Conservation (phyloP, 2,329 filamentous ascomycete genomes). For the Pseudogymnoascus sp. region DNA sequence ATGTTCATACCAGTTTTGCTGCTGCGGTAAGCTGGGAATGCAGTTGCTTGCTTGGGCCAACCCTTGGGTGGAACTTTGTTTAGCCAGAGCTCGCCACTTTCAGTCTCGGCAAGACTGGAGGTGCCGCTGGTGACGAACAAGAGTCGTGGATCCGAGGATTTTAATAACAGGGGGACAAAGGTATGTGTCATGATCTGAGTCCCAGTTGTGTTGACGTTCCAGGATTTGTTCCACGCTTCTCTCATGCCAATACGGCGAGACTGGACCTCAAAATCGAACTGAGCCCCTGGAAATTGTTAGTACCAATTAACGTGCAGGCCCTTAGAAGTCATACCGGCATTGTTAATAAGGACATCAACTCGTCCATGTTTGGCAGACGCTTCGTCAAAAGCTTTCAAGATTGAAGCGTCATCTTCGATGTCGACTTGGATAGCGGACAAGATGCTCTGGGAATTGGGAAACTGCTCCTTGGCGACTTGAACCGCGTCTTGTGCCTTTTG, state of each 20-base stretch:
- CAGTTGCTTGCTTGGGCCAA: conserved; percentile 33
- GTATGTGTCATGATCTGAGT: conserved; percentile 31
- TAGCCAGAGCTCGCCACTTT: conserved; percentile 10
- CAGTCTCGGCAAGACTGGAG: conserved; percentile 28
- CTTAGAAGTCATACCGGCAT: conserved; percentile 17
- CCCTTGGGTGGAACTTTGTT: conserved; percentile 25
- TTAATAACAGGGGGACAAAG: conserved; percentile 35
- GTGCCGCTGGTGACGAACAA: conserved; percentile 40
- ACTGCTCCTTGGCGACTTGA: conserved; percentile 26
- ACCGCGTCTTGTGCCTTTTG: conserved; percentile 35
- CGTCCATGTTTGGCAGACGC: conserved; percentile 23
- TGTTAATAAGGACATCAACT: conserved; percentile 31
- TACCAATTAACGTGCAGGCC: background rate
- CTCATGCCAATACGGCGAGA: conserved; percentile 26
- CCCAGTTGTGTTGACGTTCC: conserved; percentile 36
- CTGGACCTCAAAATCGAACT: conserved; percentile 26
- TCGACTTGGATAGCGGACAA: conserved; percentile 25
- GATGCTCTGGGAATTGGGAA: conserved; percentile 24
- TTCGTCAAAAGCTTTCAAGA: conserved; percentile 23
- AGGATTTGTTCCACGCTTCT: conserved; percentile 34
- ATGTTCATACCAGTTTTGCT: conserved; percentile 40
- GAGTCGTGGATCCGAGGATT: conserved; percentile 35
- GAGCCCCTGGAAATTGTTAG: conserved; percentile 12
- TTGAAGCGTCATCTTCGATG: conserved; percentile 27
- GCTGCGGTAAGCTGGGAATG: conserved; percentile 31